phyloP scores from a whole-genome alignment of 768 basidiomycete species.

The Amanita inopinata region DNA sequence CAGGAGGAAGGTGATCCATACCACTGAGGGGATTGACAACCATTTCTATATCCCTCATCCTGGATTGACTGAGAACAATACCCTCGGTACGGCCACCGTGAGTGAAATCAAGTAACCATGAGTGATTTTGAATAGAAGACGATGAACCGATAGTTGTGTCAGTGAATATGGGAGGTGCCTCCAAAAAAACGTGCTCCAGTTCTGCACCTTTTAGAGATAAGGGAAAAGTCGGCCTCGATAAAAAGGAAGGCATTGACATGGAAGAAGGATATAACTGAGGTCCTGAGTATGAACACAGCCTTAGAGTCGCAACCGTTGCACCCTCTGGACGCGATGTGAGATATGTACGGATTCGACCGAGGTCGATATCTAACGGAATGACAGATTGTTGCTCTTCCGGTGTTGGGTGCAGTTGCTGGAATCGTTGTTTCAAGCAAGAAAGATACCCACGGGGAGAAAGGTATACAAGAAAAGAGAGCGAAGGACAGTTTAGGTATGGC shows the following conservation, averaged over 20 bases:
- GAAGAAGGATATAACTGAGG: slow-evolving; percentile 32
- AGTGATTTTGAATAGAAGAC: slow-evolving; percentile 21
- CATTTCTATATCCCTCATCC: slow-evolving; percentile 64
- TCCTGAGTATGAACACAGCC: slow-evolving; percentile 25
- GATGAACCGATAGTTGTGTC: slow-evolving; percentile 11
- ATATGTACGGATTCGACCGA: slow-evolving; percentile 34
- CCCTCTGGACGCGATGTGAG: slow-evolving; percentile 36
- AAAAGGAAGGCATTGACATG: slow-evolving; percentile 35
- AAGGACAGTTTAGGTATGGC: slow-evolving; percentile 60
- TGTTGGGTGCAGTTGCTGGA: slow-evolving; percentile 24
- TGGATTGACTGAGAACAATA: slow-evolving; percentile 62
- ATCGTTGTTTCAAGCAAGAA: slow-evolving; percentile 41
- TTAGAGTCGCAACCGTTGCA: slow-evolving; percentile 46
- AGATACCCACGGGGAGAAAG: slow-evolving; percentile 65
- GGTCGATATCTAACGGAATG: slow-evolving; percentile 39
- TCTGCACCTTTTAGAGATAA: slow-evolving; percentile 35
- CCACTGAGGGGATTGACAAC: slow-evolving; percentile 48
- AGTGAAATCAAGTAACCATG: slow-evolving; percentile 73
- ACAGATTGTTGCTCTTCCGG: slow-evolving; percentile 20
- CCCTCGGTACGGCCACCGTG: slow-evolving; percentile 40
- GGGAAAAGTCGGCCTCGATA: slow-evolving; percentile 43
- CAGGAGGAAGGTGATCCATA: slow-evolving; percentile 30
- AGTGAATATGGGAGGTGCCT: slow-evolving; percentile 21
- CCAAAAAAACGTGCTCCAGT: slow-evolving; percentile 45
- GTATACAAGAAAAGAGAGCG: slow-evolving; percentile 63